Conservation (phyloP, 1,284 basidiomycete species). For the Somion occarium region DNA sequence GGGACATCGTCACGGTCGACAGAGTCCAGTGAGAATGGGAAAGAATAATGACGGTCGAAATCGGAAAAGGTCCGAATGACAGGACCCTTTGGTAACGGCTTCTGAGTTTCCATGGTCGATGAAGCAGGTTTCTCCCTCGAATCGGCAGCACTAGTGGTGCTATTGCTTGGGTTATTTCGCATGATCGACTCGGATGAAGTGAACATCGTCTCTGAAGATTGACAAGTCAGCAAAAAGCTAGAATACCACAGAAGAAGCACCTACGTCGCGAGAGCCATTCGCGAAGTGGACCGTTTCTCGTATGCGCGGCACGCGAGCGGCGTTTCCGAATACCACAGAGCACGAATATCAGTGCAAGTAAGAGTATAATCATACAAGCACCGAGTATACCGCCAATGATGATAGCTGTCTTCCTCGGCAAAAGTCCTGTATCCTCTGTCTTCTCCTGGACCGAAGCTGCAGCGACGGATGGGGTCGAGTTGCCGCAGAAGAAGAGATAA, state of each 20-base stretch:
- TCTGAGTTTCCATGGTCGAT: background rate
- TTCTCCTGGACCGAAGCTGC: conserved; percentile 9
- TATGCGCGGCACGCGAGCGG: conserved; percentile 7
- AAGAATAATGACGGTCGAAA: conserved; percentile 7
- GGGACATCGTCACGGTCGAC: background rate
- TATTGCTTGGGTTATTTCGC: conserved; percentile 28
- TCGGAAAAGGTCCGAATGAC: conserved; percentile 7
- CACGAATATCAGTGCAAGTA: conserved; percentile 8
- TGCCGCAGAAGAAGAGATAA: conserved; percentile 30
- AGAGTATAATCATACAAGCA: conserved; percentile 9
- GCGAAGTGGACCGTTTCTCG: conserved; percentile 15
- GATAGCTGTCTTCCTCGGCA: conserved; percentile 3
- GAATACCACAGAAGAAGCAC: background rate
- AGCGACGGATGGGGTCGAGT: conserved; percentile 8
- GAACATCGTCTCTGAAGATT: conserved; percentile 24
- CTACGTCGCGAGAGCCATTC: conserved; percentile 20
- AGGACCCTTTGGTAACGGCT: background rate
- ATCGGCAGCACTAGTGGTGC: conserved; percentile 16
- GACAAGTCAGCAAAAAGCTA: background rate
- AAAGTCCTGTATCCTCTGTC: background rate
- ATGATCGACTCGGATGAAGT: conserved; percentile 39
- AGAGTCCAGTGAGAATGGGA: background rate
- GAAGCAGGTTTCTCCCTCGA: conserved; percentile 9
- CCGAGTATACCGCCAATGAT: conserved; percentile 15
- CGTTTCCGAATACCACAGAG: conserved; percentile 15